Percentiles rank a stretch among this genome's conserved stretches.
These are phyloP conservation scores for Hypomyces rosellus DNA, from an alignment of 2,329 filamentous ascomycete species.

Conservation along the genomic window DNA sequence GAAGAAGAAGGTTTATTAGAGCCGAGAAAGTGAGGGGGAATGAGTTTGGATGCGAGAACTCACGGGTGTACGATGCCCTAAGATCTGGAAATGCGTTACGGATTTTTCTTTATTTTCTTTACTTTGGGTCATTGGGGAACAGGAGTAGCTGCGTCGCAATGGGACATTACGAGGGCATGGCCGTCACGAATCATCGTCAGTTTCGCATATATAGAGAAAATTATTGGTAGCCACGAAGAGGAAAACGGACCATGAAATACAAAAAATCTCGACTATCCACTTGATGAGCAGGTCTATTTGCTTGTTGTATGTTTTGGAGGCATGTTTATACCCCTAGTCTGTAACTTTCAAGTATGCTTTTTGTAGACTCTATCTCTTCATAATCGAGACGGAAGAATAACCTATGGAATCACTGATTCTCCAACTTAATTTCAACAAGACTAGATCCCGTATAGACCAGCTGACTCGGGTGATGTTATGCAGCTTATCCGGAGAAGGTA, in stretches of 20 bases:
- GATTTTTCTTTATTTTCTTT: conserved; percentile 3
- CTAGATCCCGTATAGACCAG: too few species aligned
- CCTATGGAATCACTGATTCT: too few species aligned
- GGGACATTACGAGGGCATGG: conserved; percentile 8
- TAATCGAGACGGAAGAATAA: too few species aligned
- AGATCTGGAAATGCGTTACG: conserved; percentile 5
- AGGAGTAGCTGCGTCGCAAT: conserved; percentile 3
- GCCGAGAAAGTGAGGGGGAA: not conserved
- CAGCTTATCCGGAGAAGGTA: too few species aligned
- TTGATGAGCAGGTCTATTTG: too few species aligned
- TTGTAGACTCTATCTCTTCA: not conserved
- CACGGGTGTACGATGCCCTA: conserved; percentile 5
- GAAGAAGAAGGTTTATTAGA: conserved; percentile 99
- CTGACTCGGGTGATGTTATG: too few species aligned
- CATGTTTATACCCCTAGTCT: not conserved
- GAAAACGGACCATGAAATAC: conserved; percentile 1
- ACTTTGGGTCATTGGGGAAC: conserved; percentile 7
- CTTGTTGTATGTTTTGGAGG: too few species aligned
- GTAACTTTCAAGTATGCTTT: not conserved
- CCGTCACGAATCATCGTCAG: conserved; percentile 1
- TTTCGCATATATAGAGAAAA: conserved; percentile 9
- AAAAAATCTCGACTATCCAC: not conserved
- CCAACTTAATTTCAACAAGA: too few species aligned
- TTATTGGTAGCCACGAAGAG: conserved; percentile 1
- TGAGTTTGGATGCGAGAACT: conserved; percentile 8